Evolutionary conservation across 2,329 filamentous ascomycete genomes (phyloP).

Genomic region (Periconia macrospinosa): DNA sequence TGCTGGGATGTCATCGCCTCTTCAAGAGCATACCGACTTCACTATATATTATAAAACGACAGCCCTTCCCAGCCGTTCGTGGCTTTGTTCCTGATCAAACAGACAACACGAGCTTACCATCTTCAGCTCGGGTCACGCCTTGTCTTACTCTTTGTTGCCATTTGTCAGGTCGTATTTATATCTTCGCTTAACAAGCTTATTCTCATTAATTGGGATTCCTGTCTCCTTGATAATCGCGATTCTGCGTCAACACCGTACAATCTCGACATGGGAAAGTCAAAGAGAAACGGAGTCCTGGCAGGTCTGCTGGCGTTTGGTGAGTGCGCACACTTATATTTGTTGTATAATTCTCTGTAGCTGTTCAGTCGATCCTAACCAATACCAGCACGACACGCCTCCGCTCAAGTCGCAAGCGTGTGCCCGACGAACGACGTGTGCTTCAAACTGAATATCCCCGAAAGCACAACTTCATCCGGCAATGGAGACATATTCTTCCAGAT

Average conservation of each 20-base stretch:
- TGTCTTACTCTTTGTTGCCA: background rate
- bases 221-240: background rate
- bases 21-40: background rate
- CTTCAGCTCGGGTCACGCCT: background rate
- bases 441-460: conserved; percentile 57
- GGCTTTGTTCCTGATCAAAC: background rate
- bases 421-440: conserved; percentile 46
- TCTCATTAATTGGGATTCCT: background rate
- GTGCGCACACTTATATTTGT: background rate
- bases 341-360: too few species aligned
- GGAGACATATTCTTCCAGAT: conserved; percentile 64
- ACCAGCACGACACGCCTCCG: conserved; percentile 27
- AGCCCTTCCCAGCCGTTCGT: background rate
- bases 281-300: conserved; percentile 14
- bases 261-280: conserved; percentile 14
- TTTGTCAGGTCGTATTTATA: conserved; percentile 8
- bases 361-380: conserved; percentile 15
- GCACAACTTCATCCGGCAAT: conserved; percentile 52
- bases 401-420: conserved; percentile 35
- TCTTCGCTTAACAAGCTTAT: conserved; percentile 9
- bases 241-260: conserved; percentile 2
- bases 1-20: background rate
- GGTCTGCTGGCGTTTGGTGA: conserved; percentile 32
- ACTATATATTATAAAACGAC: background rate
- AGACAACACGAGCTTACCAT: background rate